phyloP scores from a whole-genome alignment of 2,329 filamentous ascomycete species.

The Karstenula rhodostoma region DNA sequence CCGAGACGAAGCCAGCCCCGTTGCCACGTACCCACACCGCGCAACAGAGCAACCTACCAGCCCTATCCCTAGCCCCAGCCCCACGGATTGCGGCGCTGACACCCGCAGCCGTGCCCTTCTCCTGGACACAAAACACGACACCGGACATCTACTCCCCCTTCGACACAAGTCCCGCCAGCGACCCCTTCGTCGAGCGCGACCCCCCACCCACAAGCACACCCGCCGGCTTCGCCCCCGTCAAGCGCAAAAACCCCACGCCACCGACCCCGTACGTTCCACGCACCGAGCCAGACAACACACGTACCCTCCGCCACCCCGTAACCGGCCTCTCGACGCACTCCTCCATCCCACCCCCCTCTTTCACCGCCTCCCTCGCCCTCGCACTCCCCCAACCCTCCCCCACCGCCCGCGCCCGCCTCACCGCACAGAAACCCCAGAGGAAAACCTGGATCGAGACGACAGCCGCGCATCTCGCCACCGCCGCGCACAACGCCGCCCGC shows the following conservation, averaged over 20 bases:
- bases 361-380: not conserved
- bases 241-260: not conserved
- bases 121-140: not conserved
- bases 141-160: not conserved
- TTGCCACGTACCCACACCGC: not conserved
- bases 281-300: not conserved
- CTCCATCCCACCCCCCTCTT: not conserved
- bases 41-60: not conserved
- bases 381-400: not conserved
- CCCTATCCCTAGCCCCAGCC: not conserved
- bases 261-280: not conserved
- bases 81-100: not conserved
- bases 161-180: slow-evolving; percentile 7
- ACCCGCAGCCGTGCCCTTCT: not conserved
- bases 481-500: slow-evolving; percentile 5
- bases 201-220: not conserved
- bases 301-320: not conserved
- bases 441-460: slow-evolving; percentile 26
- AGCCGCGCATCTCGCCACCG: slow-evolving; percentile 18
- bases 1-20: not conserved
- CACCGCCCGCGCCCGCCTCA: slow-evolving; percentile 11
- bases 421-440: slow-evolving; percentile 19
- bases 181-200: slow-evolving; percentile 11
- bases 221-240: not conserved
- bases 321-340: not conserved